Evolutionary conservation across 306 rosid species (phyloP).

Genomic region (Gillenia trifoliata): DNA sequence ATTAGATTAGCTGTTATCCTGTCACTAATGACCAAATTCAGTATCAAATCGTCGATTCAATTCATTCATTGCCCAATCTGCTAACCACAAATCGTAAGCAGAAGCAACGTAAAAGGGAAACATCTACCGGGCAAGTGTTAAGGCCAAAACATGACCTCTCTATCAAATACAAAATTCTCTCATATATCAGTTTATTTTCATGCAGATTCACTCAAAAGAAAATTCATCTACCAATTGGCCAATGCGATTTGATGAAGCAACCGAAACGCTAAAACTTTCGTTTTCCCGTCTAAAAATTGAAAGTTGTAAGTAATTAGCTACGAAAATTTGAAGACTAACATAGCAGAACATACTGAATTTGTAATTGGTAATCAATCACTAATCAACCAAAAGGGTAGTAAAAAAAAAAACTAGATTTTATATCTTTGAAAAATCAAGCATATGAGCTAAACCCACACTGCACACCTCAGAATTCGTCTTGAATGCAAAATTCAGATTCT

Average conservation of each 20-base stretch:
- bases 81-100: neutral
- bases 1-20: neutral
- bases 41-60: neutral
- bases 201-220: neutral
- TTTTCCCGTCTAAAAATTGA: neutral
- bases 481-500: neutral
- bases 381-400: neutral
- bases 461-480: neutral
- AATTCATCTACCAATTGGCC: too few relatives aligned
- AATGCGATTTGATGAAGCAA: neutral
- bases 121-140: neutral
- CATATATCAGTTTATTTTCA: neutral
- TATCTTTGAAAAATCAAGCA: neutral
- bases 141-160: neutral
- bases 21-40: neutral
- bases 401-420: neutral
- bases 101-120: neutral
- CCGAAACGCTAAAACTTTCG: too few relatives aligned
- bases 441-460: neutral
- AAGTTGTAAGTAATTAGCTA: neutral
- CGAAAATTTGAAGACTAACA: neutral
- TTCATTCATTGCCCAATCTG: too few relatives aligned
- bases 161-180: neutral
- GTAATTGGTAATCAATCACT: too few relatives aligned
- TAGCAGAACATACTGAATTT: neutral